Conservation (phyloP, 495 filamentous ascomycete genomes). For the Clohesyomyces aquaticus region DNA sequence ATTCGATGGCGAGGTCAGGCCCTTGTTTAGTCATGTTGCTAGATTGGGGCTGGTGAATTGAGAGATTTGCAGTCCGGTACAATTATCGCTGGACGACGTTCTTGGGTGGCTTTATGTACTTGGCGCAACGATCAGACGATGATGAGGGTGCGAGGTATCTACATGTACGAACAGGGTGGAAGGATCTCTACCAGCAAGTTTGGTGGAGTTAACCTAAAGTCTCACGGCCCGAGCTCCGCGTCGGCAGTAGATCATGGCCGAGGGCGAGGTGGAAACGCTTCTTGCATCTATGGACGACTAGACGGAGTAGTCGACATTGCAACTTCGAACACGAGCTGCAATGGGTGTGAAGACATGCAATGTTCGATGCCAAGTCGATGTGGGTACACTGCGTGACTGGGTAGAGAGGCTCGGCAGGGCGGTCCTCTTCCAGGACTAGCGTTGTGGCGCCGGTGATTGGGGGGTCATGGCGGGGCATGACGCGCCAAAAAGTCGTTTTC, state of each 20-base stretch:
- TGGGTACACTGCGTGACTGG: too few species aligned
- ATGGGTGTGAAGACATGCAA: too few species aligned
- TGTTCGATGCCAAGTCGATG: too few species aligned
- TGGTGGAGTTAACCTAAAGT: background rate
- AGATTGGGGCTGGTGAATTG: too few species aligned
- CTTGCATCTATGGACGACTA: too few species aligned
- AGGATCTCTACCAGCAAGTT: too few species aligned
- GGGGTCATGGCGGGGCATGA: slow-evolving; percentile 20
- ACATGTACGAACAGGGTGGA: too few species aligned
- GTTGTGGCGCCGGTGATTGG: background rate
- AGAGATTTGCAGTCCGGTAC: background rate
- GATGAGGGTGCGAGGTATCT: background rate
- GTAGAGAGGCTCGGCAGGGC: slow-evolving; percentile 1
- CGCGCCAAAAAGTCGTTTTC: slow-evolving; percentile 8
- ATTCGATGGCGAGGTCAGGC: too few species aligned
- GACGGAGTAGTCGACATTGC: too few species aligned
- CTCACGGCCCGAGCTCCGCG: slow-evolving; percentile 1
- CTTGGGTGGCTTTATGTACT: background rate
- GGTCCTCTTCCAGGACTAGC: slow-evolving; percentile 12
- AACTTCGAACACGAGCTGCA: too few species aligned
- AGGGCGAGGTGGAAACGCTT: background rate
- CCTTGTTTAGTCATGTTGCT: background rate
- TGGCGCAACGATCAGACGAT: too few species aligned
- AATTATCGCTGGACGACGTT: background rate
- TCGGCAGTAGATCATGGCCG: background rate